Conservation (phyloP, 2,329 filamentous ascomycete species). For the Neonectria sp. region DNA sequence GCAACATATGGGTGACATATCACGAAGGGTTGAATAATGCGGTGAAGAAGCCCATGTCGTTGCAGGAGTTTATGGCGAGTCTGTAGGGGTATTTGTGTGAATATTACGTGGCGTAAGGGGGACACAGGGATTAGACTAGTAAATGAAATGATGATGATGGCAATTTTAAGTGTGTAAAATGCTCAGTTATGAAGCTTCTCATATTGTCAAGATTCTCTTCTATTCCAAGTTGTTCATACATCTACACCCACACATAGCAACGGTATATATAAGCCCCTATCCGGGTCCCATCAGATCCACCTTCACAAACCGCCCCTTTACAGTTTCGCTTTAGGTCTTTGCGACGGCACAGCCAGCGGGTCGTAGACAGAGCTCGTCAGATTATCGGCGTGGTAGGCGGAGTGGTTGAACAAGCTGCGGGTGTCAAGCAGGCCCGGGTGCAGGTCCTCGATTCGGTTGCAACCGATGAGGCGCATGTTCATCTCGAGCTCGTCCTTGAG, state of each 20-base stretch:
- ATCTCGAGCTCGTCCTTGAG: constrained; percentile 98
- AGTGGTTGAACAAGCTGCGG: constrained; percentile 73
- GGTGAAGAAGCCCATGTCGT: constrained; percentile 87
- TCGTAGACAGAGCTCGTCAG: constrained; percentile 68
- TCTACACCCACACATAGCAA: constrained; percentile 25
- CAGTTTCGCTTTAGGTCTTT: constrained; percentile 68
- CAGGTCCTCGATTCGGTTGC: constrained; percentile 80
- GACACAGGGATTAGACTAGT: not conserved
- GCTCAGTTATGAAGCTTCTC: constrained; percentile 2
- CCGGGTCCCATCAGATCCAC: not conserved
- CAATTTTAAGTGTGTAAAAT: not conserved
- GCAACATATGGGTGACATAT: constrained; percentile 86
- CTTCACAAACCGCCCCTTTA: constrained; percentile 45
- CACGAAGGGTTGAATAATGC: constrained; percentile 95
- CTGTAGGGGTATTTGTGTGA: constrained; percentile 59
- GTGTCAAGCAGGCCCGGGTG: constrained; percentile 86
- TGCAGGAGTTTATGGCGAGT: constrained; percentile 82
- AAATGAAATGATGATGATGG: constrained; percentile 5
- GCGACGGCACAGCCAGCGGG: constrained; percentile 65
- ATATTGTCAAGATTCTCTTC: constrained; percentile 29
- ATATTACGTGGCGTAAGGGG: constrained; percentile 4
- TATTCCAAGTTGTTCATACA: constrained; percentile 38
- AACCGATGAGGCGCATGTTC: constrained; percentile 97
- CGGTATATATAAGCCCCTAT: not conserved
- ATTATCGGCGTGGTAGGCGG: constrained; percentile 65